A percentile compares a stretch with the other conserved stretches of the same genome.
These are phyloP conservation scores for Diaporthe sp. DNA, from an alignment of 2,329 filamentous ascomycete genomes.

Conservation along the genomic window DNA sequence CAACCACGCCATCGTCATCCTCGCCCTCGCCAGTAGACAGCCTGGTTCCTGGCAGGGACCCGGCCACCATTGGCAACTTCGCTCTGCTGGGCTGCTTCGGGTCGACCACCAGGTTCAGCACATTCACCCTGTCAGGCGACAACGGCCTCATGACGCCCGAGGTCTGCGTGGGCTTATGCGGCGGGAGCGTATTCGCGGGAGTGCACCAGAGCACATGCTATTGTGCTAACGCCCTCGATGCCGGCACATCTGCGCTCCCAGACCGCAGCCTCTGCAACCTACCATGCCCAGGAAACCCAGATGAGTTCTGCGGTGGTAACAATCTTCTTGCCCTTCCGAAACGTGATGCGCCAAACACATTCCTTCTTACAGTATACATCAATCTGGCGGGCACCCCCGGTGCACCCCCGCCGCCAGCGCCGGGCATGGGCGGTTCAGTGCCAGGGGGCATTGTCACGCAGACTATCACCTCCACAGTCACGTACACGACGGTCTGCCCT, in stretches of 20 bases:
- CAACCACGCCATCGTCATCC: conserved; percentile 18
- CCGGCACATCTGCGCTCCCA: conserved; percentile 52
- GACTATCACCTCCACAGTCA: conserved; percentile 46
- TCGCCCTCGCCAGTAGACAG: conserved; percentile 25
- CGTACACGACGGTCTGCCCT: conserved; percentile 50
- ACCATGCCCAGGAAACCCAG: conserved; percentile 56
- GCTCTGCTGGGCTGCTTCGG: conserved; percentile 45
- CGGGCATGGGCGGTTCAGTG: conserved; percentile 45
- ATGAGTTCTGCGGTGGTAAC: conserved; percentile 58
- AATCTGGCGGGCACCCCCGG: conserved; percentile 46
- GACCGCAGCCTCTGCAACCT: conserved; percentile 51
- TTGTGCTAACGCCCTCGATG: conserved; percentile 57
- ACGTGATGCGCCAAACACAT: conserved; percentile 46
- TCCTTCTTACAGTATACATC: conserved; percentile 60
- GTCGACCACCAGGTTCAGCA: conserved; percentile 60
- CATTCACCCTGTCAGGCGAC: conserved; percentile 49
- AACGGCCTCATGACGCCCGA: conserved; percentile 36
- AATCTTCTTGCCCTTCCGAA: not conserved
- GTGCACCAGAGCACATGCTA: conserved; percentile 51
- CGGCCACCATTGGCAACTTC: conserved; percentile 33
- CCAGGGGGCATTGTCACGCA: conserved; percentile 12
- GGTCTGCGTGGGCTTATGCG: conserved; percentile 32
- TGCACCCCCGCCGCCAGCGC: conserved; percentile 50
- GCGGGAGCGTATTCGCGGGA: conserved; percentile 30
- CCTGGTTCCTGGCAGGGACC: conserved; percentile 32